Base-by-base conservation (phyloP, 2,329 filamentous ascomycete genomes). In the Aspergillus sclerotialis region DNA sequence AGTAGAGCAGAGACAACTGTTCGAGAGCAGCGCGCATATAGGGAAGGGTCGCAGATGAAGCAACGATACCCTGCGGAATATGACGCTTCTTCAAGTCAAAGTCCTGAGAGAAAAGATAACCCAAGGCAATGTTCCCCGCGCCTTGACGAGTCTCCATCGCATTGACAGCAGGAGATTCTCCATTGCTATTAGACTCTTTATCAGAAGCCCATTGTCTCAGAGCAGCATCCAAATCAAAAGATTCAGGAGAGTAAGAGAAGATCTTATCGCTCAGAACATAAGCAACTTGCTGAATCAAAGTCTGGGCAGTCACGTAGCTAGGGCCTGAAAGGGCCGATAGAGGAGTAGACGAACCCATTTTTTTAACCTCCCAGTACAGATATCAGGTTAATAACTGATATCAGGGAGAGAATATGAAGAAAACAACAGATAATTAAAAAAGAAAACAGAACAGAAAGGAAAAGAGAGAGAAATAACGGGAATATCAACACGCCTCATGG, bases 61-160 rank as follows among this genome's bases (percentile, higher is more conserved):
- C 90, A 44, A 98, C 67, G 44, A 98, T 80, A 11, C 86, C 81
- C 72, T 98, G 92, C 3, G 92, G 90, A 38, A 95, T 80, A 57
- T 92, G 80, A 48, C 89, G 80, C 73, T 92, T 95, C 69, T 76
- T 79, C 53, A 94, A 65, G 60, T 96, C 89, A 55, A 94, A 95
- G 65, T 98, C 92, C 54, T 87, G 86, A 41, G 89, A 95, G 73
- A 96, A 98, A 60, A 96, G 85, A 67, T 98, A 98, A 37, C 92
- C 92, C 31, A 98, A 75, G 14, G 92, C 88, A 56, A 96, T 84
- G 45, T 84, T 80, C 36, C 90, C 92, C 34, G 92, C 92, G 39
- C 92, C 92, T 37, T 83, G 78, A 35, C 92, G 77, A 28, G 89
- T 93, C 69, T 98, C 84, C 55, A 95, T 78, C 15, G 84, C 68